A percentile compares a stretch with the other conserved stretches of the same genome.
These are phyloP conservation scores for Scutellaria baicalensis DNA, from an alignment of 257 asterid species.

Conservation along the genomic window DNA sequence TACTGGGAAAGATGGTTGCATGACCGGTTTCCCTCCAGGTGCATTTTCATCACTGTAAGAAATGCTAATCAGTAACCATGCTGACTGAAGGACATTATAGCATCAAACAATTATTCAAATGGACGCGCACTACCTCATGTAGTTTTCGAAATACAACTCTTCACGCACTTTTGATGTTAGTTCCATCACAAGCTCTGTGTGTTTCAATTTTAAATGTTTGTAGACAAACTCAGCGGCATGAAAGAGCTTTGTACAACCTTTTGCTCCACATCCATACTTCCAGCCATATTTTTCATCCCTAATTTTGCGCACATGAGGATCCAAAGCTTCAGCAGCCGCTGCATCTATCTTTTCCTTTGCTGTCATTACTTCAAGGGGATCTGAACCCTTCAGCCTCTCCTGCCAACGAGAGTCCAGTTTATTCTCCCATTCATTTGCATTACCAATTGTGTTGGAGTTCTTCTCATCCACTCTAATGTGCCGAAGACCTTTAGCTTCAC, in stretches of 20 bases:
- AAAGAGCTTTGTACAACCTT: slow-evolving; percentile 96
- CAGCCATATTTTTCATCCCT: slow-evolving; percentile 99
- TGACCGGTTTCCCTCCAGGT: slow-evolving; percentile 92
- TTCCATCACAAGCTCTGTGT: slow-evolving; percentile 72
- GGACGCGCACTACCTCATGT: slow-evolving; percentile 65
- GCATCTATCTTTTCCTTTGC: slow-evolving; percentile 95
- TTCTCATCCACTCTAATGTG: slow-evolving; percentile 70
- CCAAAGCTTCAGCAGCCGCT: slow-evolving; percentile 80
- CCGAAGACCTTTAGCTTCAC: slow-evolving; percentile 87
- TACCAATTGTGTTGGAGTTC: slow-evolving; percentile 33
- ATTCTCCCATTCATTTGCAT: slow-evolving; percentile 72
- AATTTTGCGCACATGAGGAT: slow-evolving; percentile 87
- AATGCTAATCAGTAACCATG: slow-evolving; percentile 19
- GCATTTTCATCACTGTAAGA: slow-evolving; percentile 81
- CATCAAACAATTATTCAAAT: not conserved
- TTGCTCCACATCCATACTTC: slow-evolving; percentile 99
- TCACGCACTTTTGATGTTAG: slow-evolving; percentile 82
- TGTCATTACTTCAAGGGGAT: slow-evolving; percentile 85
- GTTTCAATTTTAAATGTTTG: slow-evolving; percentile 90
- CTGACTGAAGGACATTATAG: not conserved
- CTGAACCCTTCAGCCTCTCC: slow-evolving; percentile 83
- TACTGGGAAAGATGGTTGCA: slow-evolving; percentile 82
- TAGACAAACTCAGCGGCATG: slow-evolving; percentile 94
- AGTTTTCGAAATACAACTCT: slow-evolving; percentile 83
- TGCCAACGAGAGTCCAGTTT: slow-evolving; percentile 80